Base-by-base conservation (phyloP, 2,329 filamentous ascomycete species). In the Dendrostoma leiphaemia region DNA sequence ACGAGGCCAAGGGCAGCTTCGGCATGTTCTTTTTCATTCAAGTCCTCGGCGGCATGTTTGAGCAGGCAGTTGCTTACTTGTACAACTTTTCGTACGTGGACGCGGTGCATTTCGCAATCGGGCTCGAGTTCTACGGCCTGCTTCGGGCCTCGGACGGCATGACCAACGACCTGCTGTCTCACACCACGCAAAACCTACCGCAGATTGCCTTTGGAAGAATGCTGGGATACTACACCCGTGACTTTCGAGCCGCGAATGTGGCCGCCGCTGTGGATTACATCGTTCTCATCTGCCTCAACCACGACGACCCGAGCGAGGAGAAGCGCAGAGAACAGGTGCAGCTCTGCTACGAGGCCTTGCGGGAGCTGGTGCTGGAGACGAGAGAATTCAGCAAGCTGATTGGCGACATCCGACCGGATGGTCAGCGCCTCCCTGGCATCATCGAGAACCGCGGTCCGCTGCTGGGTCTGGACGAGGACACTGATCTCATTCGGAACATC, bases 121-220 rank as follows among this genome's bases (percentile, higher is more conserved):
- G 88, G 1, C 80, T 99, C 41, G 85, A 87, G 63, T 96, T 89
- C 73, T 97, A 97, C 68, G 92, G 92, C 13, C 78, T 99, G 56
- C 76, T 99, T 57, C 88, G 92, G 32, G 90, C 96, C 26, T 89
- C 91, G 32, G 90, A 96, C 69, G 91, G 91, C 59, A 82, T 84
- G 63, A 82, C 83, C 7, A 88, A 88, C 66, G 89, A 95, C 63
- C 73, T 87, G 44, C 73, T 84, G 38, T 84, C 78, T 61, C 74
- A 84, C 70, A 90, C 84, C 62, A 88, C 81, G 64, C 83, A 85
- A 62, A 81, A 83, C 60, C 78, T 84, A 59, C 81, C 91, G 5
- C 91, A 97, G 69, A 87, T 99, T 71, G 96, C 94, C 76, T 97
- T 97, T 72, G 92, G 90, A 41, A 88, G 89, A 56, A 90, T 97